These are phyloP conservation scores for Penicillium cataractarum DNA, from an alignment of 495 filamentous ascomycete genomes.

Conservation along the genomic window DNA sequence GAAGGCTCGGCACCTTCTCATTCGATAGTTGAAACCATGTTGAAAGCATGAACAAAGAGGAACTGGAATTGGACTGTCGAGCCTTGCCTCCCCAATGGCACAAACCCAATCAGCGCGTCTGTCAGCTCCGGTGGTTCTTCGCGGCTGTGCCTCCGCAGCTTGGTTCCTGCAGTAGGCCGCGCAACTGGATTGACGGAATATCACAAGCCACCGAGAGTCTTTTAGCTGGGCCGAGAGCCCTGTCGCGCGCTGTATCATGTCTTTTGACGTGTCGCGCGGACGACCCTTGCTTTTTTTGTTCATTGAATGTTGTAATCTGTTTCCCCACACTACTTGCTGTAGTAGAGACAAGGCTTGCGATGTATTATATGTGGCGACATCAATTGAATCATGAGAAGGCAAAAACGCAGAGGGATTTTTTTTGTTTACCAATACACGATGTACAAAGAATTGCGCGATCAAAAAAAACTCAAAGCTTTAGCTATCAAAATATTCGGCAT, in stretches of 20 bases:
- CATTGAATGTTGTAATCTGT: not conserved
- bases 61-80: slow-evolving; percentile 6
- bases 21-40: not conserved
- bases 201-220: slow-evolving; percentile 16
- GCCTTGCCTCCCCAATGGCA: slow-evolving; percentile 15
- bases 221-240: not conserved
- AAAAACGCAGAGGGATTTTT: not conserved
- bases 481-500: not conserved
- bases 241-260: slow-evolving; percentile 3
- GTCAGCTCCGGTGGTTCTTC: slow-evolving; percentile 15
- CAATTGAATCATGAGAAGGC: not conserved
- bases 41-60: slow-evolving; percentile 9
- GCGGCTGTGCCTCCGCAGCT: slow-evolving; percentile 32
- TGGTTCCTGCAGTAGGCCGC: slow-evolving; percentile 53
- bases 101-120: slow-evolving; percentile 19
- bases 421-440: not conserved
- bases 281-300: not conserved
- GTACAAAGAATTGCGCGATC: not conserved
- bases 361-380: not conserved
- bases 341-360: not conserved
- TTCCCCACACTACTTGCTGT: not conserved
- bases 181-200: slow-evolving; percentile 18
- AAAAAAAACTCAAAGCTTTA: not conserved
- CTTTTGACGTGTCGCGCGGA: slow-evolving; percentile 12
- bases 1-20: not conserved